Conservation (phyloP, 148 eudicot genomes). For the Cornus florida region DNA sequence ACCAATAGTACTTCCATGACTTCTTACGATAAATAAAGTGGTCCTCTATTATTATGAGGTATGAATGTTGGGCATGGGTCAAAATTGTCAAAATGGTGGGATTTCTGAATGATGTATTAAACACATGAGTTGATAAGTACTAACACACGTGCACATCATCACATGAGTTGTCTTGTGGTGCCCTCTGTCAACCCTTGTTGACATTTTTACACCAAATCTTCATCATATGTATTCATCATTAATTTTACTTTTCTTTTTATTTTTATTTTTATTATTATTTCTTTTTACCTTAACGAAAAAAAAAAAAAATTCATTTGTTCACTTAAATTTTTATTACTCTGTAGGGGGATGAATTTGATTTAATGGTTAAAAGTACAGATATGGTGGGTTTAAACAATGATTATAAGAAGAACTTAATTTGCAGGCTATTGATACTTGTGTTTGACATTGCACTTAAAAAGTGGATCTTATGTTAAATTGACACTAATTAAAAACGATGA, state of each 20-base stretch:
- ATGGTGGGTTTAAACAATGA: not conserved
- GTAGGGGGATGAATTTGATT: not conserved
- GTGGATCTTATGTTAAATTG: not conserved
- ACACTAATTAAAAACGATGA: no score
- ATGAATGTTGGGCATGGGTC: constrained; percentile 8
- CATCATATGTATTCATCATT: not conserved
- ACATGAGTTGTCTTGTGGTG: not conserved
- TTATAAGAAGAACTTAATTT: no score
- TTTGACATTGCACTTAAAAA: not conserved
- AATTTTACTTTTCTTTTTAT: not conserved
- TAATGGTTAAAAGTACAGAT: no score
- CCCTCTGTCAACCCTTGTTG: constrained; percentile 9
- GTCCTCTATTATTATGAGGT: not conserved
- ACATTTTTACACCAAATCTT: not conserved
- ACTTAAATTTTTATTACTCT: no score
- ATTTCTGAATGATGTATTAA: not conserved
- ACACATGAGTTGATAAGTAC: not conserved
- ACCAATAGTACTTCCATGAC: no score
- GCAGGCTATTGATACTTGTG: not conserved
- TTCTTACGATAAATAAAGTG: no score
- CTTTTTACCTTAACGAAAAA: not conserved
- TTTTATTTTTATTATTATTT: not conserved
- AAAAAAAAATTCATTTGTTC: no score
- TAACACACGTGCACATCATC: constrained; percentile 15
- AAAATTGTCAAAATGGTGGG: constrained; percentile 2